A percentile compares a stretch with the other conserved stretches of the same genome.
phyloP scores from a whole-genome alignment of 163 green algal genomes.

The Volvox carteri region DNA sequence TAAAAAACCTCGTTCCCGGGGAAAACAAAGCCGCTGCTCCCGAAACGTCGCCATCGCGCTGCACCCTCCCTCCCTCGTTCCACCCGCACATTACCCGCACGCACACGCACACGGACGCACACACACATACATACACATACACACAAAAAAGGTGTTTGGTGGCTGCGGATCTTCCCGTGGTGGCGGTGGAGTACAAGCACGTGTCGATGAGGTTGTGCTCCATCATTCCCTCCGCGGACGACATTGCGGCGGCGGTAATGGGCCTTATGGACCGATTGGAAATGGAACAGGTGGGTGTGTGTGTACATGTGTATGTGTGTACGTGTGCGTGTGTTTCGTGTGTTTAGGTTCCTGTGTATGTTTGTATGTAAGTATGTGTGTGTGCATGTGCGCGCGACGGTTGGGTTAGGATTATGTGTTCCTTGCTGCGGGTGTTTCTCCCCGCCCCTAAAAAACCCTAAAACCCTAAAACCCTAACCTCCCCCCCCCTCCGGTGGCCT shows the following conservation, averaged over 20 bases:
- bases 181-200: slow-evolving; percentile 63
- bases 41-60: too few species aligned
- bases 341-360: too few species aligned
- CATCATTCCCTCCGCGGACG: slow-evolving; percentile 62
- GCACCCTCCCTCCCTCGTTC: not conserved
- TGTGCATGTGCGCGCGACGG: not conserved
- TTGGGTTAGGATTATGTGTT: too few species aligned
- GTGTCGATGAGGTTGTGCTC: slow-evolving; percentile 68
- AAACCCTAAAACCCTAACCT: too few species aligned
- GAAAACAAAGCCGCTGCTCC: too few species aligned
- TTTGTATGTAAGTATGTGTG: not conserved
- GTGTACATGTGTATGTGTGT: not conserved
- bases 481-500: too few species aligned
- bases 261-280: slow-evolving; percentile 47
- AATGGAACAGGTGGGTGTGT: slow-evolving; percentile 59
- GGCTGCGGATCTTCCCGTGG: slow-evolving; percentile 24
- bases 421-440: too few species aligned
- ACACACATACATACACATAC: not conserved
- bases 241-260: slow-evolving; percentile 51
- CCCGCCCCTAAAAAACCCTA: too few species aligned
- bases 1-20: not conserved
- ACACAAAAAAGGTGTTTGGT: slow-evolving; percentile 22
- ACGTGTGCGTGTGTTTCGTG: not conserved
- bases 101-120: not conserved
- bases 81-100: not conserved